Percentiles rank a stretch among this genome's conserved stretches.
These are phyloP conservation scores for Rhodotorula sp. DNA, from an alignment of 1,284 basidiomycete species.

Conservation along the genomic window DNA sequence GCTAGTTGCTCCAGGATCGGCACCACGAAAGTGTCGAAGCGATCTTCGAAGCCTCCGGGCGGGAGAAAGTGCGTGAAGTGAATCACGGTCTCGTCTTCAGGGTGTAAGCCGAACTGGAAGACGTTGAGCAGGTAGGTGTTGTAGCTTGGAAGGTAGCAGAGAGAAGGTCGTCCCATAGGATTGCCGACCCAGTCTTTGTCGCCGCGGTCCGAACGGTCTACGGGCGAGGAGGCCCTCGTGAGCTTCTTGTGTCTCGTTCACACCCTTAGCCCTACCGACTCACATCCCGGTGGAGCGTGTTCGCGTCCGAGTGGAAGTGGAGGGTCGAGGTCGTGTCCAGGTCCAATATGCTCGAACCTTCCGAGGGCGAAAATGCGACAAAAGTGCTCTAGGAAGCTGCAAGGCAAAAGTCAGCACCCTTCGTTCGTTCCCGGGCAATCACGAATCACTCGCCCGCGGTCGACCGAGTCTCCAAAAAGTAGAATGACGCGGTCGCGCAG, in stretches of 20 bases:
- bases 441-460: not conserved
- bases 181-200: not conserved
- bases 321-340: not conserved
- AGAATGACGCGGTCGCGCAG: not conserved
- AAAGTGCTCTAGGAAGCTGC: not conserved
- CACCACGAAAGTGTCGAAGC: conserved; percentile 3
- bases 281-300: not conserved
- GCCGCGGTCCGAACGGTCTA: not conserved
- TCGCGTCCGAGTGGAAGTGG: not conserved
- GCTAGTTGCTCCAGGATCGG: not conserved
- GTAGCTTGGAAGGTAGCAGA: not conserved
- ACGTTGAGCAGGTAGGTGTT: conserved; percentile 2
- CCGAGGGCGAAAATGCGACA: not conserved
- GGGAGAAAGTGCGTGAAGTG: not conserved
- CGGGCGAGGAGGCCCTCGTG: not conserved
- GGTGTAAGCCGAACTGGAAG: conserved; percentile 3
- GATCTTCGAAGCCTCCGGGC: conserved; percentile 1
- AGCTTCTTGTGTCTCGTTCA: not conserved
- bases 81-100: not conserved
- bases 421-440: not conserved
- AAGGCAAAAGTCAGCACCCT: not conserved
- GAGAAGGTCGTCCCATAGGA: not conserved
- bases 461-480: not conserved
- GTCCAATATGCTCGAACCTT: not conserved
- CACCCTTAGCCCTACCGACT: not conserved